phyloP scores from a whole-genome alignment of 2,329 filamentous ascomycete genomes.

The Lachnellula cervina region DNA sequence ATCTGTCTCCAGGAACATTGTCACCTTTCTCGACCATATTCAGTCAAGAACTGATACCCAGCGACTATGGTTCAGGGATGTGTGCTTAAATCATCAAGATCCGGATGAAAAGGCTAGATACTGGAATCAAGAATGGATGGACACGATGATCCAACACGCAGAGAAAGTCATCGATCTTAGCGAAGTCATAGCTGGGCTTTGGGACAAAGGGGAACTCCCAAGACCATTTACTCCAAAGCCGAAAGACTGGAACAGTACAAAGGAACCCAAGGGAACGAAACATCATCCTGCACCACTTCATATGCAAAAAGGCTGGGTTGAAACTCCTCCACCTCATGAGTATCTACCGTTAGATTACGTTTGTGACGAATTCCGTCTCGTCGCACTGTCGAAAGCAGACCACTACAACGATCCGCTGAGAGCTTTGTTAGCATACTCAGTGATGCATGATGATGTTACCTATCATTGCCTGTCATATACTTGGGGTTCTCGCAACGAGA shows the following conservation, averaged over 20 bases:
- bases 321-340: neutral
- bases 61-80: constrained; percentile 10
- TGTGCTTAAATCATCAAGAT: constrained; percentile 6
- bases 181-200: constrained; percentile 7
- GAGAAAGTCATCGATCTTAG: constrained; percentile 8
- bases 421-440: constrained; percentile 3
- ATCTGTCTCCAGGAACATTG: constrained; percentile 1
- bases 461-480: constrained; percentile 10
- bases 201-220: constrained; percentile 4
- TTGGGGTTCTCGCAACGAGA: constrained; percentile 8
- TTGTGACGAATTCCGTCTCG: constrained; percentile 4
- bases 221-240: constrained; percentile 1
- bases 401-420: constrained; percentile 6
- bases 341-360: constrained; percentile 11
- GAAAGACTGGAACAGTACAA: neutral
- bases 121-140: constrained; percentile 13
- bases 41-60: neutral
- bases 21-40: constrained; percentile 1
- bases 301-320: neutral
- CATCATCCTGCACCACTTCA: constrained; percentile 4
- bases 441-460: constrained; percentile 4
- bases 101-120: constrained; percentile 6
- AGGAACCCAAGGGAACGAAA: neutral
- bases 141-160: constrained; percentile 6
- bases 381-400: constrained; percentile 3